Conservation (phyloP, 352 stramenopile genomes). For the Pythium periplocum region DNA sequence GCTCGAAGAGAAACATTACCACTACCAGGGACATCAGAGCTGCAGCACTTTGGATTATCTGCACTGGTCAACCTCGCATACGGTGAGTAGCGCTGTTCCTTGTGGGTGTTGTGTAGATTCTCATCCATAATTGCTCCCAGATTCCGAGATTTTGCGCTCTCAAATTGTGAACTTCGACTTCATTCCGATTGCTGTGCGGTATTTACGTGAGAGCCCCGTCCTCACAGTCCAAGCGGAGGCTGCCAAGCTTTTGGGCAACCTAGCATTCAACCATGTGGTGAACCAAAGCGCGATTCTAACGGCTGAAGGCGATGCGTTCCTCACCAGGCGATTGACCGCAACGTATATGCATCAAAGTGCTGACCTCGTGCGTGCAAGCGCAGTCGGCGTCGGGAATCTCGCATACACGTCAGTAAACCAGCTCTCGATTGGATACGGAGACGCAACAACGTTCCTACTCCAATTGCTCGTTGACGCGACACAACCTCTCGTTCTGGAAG, state of each 20-base stretch:
- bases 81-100: constrained; percentile 22
- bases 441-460: constrained; percentile 50
- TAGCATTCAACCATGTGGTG: constrained; percentile 59
- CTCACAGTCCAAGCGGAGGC: constrained; percentile 40
- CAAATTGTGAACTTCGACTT: constrained; percentile 60
- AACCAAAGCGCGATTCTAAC: constrained; percentile 70
- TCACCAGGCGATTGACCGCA: constrained; percentile 24
- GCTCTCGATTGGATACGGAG: constrained; percentile 69
- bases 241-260: constrained; percentile 60
- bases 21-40: constrained; percentile 29
- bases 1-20: constrained; percentile 28
- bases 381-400: constrained; percentile 56
- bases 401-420: constrained; percentile 67
- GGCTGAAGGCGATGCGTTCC: constrained; percentile 40
- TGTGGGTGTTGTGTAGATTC: no score
- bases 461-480: constrained; percentile 57
- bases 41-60: constrained; percentile 41
- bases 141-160: constrained; percentile 67
- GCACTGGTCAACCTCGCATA: constrained; percentile 68
- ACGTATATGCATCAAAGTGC: constrained; percentile 27
- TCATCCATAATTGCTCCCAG: constrained; percentile 13
- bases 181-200: constrained; percentile 38
- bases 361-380: constrained; percentile 37
- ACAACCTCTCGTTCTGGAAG: constrained; percentile 35
- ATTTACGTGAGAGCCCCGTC: constrained; percentile 36